These are phyloP conservation scores for Picochlorum costavermella DNA, from an alignment of 139 green algal genomes.

Conservation along the genomic window DNA sequence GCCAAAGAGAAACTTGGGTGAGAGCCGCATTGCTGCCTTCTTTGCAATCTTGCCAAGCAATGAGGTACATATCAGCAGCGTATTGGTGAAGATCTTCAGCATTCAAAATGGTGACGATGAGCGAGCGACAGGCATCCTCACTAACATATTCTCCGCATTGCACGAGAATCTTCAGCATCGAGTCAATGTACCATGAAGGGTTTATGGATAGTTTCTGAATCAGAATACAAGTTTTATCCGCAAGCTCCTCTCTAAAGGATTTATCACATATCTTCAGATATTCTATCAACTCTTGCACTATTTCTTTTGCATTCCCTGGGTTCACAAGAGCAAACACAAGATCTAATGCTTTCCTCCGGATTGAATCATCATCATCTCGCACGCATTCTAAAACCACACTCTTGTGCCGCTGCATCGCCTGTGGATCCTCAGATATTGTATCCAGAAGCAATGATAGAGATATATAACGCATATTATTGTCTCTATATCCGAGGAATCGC, in stretches of 20 bases:
- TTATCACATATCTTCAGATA: slow-evolving; percentile 83
- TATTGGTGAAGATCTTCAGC: slow-evolving; percentile 78
- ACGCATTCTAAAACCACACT: slow-evolving; percentile 95
- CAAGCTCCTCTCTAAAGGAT: slow-evolving; percentile 92
- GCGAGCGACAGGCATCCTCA: slow-evolving; percentile 66
- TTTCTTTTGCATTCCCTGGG: slow-evolving; percentile 64
- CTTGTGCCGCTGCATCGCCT: slow-evolving; percentile 93
- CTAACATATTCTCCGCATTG: slow-evolving; percentile 71
- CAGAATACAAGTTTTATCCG: slow-evolving; percentile 76
- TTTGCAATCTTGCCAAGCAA: slow-evolving; percentile 22
- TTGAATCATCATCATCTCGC: slow-evolving; percentile 65
- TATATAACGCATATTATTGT: slow-evolving; percentile 97
- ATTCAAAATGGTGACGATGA: slow-evolving; percentile 85
- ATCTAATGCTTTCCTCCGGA: slow-evolving; percentile 74
- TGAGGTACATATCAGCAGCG: slow-evolving; percentile 42
- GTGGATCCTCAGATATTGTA: slow-evolving; percentile 72
- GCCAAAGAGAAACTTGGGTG: slow-evolving; percentile 62
- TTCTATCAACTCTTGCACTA: slow-evolving; percentile 89
- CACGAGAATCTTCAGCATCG: slow-evolving; percentile 61
- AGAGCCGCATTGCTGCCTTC: slow-evolving; percentile 37
- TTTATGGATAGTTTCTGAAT: slow-evolving; percentile 80
- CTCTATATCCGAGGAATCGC: slow-evolving; percentile 59
- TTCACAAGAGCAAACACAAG: slow-evolving; percentile 91
- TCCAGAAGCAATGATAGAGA: slow-evolving; percentile 89
- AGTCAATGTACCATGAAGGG: slow-evolving; percentile 90